Evolutionary conservation across 495 filamentous ascomycete genomes (phyloP).

Genomic region (Aspergillus funiculosus): DNA sequence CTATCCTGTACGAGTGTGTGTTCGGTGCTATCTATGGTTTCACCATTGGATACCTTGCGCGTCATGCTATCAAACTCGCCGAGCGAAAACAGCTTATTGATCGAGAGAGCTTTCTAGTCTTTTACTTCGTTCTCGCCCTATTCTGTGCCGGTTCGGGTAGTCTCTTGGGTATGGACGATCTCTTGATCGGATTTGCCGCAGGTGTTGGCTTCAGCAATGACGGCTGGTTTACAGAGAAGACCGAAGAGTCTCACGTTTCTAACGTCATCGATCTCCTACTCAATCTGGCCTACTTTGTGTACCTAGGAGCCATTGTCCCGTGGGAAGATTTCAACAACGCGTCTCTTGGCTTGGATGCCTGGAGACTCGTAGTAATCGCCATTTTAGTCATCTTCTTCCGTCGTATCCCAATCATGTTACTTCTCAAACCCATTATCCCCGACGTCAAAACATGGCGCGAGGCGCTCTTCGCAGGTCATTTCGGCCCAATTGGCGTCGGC

Average conservation of each 20-base stretch:
- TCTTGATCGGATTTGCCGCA: slow-evolving; percentile 92
- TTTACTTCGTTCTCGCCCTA: slow-evolving; percentile 95
- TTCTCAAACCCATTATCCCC: slow-evolving; percentile 86
- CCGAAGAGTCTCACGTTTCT: slow-evolving; percentile 96
- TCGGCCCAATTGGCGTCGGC: slow-evolving; percentile 96
- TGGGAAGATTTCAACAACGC: slow-evolving; percentile 81
- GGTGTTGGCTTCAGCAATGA: slow-evolving; percentile 98
- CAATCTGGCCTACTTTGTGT: slow-evolving; percentile 98
- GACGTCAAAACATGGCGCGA: slow-evolving; percentile 99
- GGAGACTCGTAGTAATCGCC: slow-evolving; percentile 84
- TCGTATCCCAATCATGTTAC: slow-evolving; percentile 92
- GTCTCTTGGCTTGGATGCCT: slow-evolving; percentile 67
- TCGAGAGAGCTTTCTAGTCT: slow-evolving; percentile 94
- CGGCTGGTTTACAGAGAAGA: slow-evolving; percentile 98
- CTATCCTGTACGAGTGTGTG: slow-evolving; percentile 93
- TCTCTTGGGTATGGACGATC: slow-evolving; percentile 86
- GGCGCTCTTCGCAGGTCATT: slow-evolving; percentile 95
- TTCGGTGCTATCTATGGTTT: slow-evolving; percentile 90
- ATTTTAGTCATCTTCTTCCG: slow-evolving; percentile 93
- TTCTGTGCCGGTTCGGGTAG: slow-evolving; percentile 95
- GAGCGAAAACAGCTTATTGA: slow-evolving; percentile 85
- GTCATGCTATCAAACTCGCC: slow-evolving; percentile 85
- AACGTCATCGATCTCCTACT: slow-evolving; percentile 98
- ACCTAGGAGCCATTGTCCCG: slow-evolving; percentile 92
- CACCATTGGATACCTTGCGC: slow-evolving; percentile 75